Evolutionary conservation across 352 stramenopile genomes (phyloP).

Genomic region (Pythium vanterpoolii): DNA sequence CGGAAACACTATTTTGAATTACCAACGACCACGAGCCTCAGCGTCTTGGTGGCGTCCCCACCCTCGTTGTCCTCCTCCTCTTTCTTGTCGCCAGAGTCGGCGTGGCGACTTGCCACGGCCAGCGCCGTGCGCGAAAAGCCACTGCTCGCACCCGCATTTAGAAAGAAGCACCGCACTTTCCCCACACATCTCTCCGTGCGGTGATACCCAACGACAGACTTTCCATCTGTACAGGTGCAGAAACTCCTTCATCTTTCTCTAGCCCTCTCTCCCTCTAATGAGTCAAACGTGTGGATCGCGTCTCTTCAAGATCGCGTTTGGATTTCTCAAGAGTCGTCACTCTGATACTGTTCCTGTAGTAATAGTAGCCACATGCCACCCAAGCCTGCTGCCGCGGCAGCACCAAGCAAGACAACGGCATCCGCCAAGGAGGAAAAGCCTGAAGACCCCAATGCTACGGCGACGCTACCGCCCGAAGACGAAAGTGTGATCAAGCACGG

Average conservation of each 20-base stretch:
- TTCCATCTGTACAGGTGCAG: conserved; percentile 75
- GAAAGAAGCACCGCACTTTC: conserved; percentile 47
- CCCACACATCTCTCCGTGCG: conserved; percentile 51
- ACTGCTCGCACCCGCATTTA: conserved; percentile 26
- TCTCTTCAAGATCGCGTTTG: conserved; percentile 26
- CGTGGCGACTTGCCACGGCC: conserved; percentile 37
- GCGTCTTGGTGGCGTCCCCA: background rate
- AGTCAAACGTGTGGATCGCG: background rate
- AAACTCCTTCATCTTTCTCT: conserved; percentile 54
- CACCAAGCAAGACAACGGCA: conserved; percentile 18
- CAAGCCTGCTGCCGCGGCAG: conserved; percentile 20
- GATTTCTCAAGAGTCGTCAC: background rate
- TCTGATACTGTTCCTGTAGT: background rate
- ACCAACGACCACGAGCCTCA: conserved; percentile 40
- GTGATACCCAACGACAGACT: conserved; percentile 64
- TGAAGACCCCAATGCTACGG: conserved; percentile 20
- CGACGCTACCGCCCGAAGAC: conserved; percentile 25
- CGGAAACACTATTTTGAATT: conserved; percentile 58
- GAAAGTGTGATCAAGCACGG: conserved; percentile 37
- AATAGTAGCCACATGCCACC: conserved; percentile 14
- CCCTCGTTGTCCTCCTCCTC: conserved; percentile 4
- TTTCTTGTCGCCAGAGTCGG: conserved; percentile 9
- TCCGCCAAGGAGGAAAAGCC: conserved; percentile 29
- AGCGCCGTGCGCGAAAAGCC: conserved; percentile 44
- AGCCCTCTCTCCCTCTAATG: background rate